Evolutionary conservation across 768 basidiomycete genomes (phyloP), one percentile per base, ranked within the genome.

Genomic region (Leccinum subgranulosum): DNA sequence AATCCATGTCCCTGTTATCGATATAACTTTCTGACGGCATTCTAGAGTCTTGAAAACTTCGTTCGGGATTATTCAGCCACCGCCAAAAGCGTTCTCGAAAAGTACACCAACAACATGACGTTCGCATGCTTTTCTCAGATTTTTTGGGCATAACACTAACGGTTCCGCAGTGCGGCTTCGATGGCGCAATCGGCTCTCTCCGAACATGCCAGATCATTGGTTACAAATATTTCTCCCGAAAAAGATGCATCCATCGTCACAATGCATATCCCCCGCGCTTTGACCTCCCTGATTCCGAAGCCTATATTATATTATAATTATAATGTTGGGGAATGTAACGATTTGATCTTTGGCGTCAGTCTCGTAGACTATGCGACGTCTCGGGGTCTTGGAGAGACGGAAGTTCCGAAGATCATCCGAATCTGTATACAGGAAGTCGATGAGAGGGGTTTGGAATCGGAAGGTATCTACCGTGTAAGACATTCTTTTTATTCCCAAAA

Each of bases 301-400:
- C 86, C 85, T 12, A 79, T 86, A 36, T 74, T 90, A 64, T 93
- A 94, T 72, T 80, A 88, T 64, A 86, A 90, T 67, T 87, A 83
- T 55, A 77, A 81, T 59, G 88, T 96, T 25, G 94, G 94, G 25
- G 85, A 86, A 68, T 97, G 94, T 67, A 83, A 81, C 53, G 93
- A 95, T 71, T 74, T 97, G 25, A 90, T 95, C 33, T 97, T 96
- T 67, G 94, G 94, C 23, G 85, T 95, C 62, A 87, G 84, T 62
- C 74, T 97, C 56, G 86, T 88, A 41, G 94, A 95, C 67, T 96
- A 97, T 66, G 91, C 94, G 15, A 92, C 88, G 39, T 81, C 90
- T 9, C 84, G 92, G 60, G 83, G 83, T 45, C 74, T 92, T 17
- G 76, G 74, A 17, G 92, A 94, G 59, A 84, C 84, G 11, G 84